A percentile compares a stretch with the other conserved stretches of the same genome.
Evolutionary conservation across 1,139 yeast species (phyloP).

Genomic region (Hyphopichia pseudoburtonii): DNA sequence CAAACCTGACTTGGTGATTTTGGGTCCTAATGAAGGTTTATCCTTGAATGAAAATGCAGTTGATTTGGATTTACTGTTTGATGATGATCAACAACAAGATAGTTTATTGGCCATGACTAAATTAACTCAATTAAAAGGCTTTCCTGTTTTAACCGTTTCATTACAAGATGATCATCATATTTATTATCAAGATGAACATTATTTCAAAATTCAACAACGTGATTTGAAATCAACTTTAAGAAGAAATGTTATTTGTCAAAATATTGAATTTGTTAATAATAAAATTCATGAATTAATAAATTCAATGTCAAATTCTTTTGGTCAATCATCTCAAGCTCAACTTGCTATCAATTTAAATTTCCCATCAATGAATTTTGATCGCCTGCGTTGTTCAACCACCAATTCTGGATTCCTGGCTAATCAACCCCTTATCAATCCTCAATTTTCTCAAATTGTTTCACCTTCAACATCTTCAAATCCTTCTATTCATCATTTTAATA

Average conservation of each 20-base stretch:
- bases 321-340: conserved; percentile 5
- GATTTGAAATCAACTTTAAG: conserved; percentile 9
- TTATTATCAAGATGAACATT: conserved; percentile 34
- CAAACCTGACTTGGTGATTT: conserved; percentile 36
- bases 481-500: not conserved
- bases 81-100: conserved; percentile 11
- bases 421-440: conserved; percentile 8
- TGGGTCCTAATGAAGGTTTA: conserved; percentile 41
- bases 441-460: conserved; percentile 9
- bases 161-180: conserved; percentile 29
- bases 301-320: conserved; percentile 3
- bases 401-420: conserved; percentile 7
- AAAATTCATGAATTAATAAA: conserved; percentile 20
- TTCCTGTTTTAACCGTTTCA: conserved; percentile 29
- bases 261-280: conserved; percentile 25
- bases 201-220: conserved; percentile 16
- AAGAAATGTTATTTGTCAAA: conserved; percentile 24
- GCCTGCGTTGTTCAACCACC: conserved; percentile 26
- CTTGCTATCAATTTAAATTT: conserved; percentile 26
- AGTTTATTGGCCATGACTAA: conserved; percentile 16
- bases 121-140: conserved; percentile 22
- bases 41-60: conserved; percentile 11
- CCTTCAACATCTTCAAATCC: not conserved
- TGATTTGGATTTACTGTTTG: conserved; percentile 10
- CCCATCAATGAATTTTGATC: conserved; percentile 31